Base-by-base conservation (phyloP, 352 stramenopile species). In the Phytopythium cucurbitacearum region DNA sequence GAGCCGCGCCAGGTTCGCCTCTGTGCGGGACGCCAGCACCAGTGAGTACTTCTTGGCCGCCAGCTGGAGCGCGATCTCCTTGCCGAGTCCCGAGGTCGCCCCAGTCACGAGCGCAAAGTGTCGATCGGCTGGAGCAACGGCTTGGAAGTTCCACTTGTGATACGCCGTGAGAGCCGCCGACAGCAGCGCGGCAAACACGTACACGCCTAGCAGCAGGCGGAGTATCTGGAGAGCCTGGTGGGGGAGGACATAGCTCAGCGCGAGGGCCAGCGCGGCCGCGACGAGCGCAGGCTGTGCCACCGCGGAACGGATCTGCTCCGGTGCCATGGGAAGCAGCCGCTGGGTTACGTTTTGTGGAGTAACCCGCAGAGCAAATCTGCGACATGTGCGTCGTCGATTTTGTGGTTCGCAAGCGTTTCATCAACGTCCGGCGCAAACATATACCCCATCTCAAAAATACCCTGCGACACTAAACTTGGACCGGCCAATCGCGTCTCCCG, bases 51-150 rank as follows among this genome's bases (percentile, higher is more conserved):
- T 73, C 38, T 83, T 78, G 41, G 75, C 73, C 7, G 79, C 78
- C 11, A 95, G 69, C 59, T 72, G 53, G 41, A 71, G 85, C 15
- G 75, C 80, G 50, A 87, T 83, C 54, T 89, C 83, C 28, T 68
- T 65, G 32, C 85, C 85, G 21, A 95, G 64, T 13, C 85, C 85
- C 10, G 70, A 73, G 5, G 80, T 76, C 37, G 82, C 83, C 15
- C 83, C 85, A 4, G 78, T 91, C 46, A 93, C 51, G 5, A 92
- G 64, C 44, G 71, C 71, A 28, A 71, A 79, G 44, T 67, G 59
- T 40, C 59, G 51, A 3, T 59, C 50, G 1, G 45, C 12, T 15
- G 55, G 64, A 36, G 50, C 44, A 38, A 60, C 64, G 13, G 64
- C 62, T 35, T 61, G 43, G 49, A 85, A 83, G n/a, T 60, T 53